A percentile compares a stretch with the other conserved stretches of the same genome.
phyloP scores from a whole-genome alignment of 2,329 filamentous ascomycete genomes.

The Cladosporium austrohemisphaericum region DNA sequence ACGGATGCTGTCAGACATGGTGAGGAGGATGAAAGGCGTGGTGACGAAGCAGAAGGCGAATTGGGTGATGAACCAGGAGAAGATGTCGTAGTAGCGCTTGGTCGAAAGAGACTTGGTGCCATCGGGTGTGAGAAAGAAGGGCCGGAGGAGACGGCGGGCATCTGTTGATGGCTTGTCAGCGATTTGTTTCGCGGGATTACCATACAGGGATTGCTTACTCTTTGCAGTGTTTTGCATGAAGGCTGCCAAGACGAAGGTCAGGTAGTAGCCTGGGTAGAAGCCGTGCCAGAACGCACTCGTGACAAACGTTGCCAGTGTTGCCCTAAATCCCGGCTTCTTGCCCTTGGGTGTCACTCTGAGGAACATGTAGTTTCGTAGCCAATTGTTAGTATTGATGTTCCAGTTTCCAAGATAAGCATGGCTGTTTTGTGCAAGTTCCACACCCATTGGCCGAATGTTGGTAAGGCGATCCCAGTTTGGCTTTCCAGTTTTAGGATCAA shows the following conservation, averaged over 20 bases:
- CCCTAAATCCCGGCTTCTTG: conserved; percentile 93
- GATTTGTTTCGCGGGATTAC: background rate
- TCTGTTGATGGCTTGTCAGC: conserved; percentile 51
- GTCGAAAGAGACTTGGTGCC: conserved; percentile 63
- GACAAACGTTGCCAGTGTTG: conserved; percentile 86
- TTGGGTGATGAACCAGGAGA: conserved; percentile 73
- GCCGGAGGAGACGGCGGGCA: conserved; percentile 81
- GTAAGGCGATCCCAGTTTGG: conserved; percentile 86
- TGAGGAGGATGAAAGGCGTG: conserved; percentile 80
- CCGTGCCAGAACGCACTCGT: conserved; percentile 98
- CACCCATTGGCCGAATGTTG: conserved; percentile 80
- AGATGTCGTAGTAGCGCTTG: conserved; percentile 84
- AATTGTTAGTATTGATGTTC: conserved; percentile 99
- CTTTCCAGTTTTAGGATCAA: conserved; percentile 79
- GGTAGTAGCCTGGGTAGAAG: conserved; percentile 94
- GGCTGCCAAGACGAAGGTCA: conserved; percentile 83
- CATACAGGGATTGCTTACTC: conserved; percentile 57
- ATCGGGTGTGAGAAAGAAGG: conserved; percentile 83
- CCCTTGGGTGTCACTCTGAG: conserved; percentile 90
- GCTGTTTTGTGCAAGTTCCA: conserved; percentile 91
- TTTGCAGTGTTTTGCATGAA: conserved; percentile 93
- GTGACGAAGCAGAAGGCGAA: conserved; percentile 78
- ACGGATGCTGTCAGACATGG: conserved; percentile 63
- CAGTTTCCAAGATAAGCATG: conserved; percentile 85
- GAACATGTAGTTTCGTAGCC: conserved; percentile 94